A percentile compares a stretch with the other conserved stretches of the same genome.
Conservation (phyloP, 768 basidiomycete species). For the Naganishia vaughanmartiniae region DNA sequence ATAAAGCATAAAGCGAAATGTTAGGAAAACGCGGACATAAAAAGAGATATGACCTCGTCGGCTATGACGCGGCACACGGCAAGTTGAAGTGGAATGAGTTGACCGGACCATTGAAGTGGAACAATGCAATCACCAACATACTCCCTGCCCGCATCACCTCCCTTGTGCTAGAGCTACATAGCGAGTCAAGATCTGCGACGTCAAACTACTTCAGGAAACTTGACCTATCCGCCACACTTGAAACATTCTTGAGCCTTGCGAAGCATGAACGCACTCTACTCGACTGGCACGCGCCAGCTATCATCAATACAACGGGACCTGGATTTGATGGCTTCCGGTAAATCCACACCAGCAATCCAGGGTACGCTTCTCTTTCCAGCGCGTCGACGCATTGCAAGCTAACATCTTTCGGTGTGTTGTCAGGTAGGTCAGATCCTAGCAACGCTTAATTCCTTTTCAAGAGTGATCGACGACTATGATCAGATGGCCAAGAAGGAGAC, state of each 20-base stretch:
- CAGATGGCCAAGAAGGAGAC: constrained; percentile 95
- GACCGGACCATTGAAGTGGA: too few relatives aligned
- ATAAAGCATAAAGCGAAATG: too few relatives aligned
- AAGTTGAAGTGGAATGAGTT: too few relatives aligned
- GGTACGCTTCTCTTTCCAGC: constrained; percentile 4
- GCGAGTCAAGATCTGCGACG: neutral
- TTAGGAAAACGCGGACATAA: neutral
- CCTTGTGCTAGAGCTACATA: neutral
- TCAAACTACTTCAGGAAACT: too few relatives aligned
- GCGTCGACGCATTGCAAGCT: constrained; percentile 27
- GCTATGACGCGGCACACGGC: neutral
- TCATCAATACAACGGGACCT: constrained; percentile 29
- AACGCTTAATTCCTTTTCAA: constrained; percentile 87
- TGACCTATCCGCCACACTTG: neutral
- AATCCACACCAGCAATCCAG: constrained; percentile 30
- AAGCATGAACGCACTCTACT: constrained; percentile 32
- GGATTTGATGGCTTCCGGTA: constrained; percentile 25
- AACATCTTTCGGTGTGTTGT: constrained; percentile 39
- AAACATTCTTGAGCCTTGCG: neutral
- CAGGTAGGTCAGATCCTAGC: constrained; percentile 88
- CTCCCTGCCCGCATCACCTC: neutral
- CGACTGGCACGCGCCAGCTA: constrained; percentile 31
- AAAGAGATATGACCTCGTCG: neutral
- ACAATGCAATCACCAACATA: neutral
- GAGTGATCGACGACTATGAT: constrained; percentile 96